Evolutionary conservation across 2,329 filamentous ascomycete species (phyloP).

Genomic region (Triangularia setosa): DNA sequence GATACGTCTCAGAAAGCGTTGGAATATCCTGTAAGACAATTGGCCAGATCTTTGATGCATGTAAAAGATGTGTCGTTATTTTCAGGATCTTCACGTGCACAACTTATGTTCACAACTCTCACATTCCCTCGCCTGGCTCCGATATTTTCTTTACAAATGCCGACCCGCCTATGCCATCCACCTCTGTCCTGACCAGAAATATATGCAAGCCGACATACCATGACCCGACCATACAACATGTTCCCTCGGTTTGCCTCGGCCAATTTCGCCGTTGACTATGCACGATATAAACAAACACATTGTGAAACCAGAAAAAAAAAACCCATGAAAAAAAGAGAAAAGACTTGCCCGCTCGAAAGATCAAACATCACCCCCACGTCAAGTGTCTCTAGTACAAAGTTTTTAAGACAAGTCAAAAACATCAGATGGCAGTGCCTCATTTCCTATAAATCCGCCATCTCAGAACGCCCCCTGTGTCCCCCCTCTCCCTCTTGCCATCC

Average conservation of each 20-base stretch:
- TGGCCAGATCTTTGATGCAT: neutral
- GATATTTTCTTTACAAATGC: neutral
- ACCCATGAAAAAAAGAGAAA: neutral
- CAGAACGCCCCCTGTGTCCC: neutral
- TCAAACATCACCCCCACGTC: conserved; percentile 4
- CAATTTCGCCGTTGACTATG: neutral
- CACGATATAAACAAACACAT: neutral
- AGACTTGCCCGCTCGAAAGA: neutral
- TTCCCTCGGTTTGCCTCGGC: neutral
- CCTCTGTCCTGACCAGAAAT: neutral
- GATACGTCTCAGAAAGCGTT: neutral
- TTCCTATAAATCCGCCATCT: neutral
- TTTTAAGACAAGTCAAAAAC: neutral
- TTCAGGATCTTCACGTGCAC: too few relatives aligned
- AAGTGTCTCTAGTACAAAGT: neutral
- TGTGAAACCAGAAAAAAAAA: neutral
- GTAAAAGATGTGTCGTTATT: too few relatives aligned
- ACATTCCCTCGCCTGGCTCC: neutral
- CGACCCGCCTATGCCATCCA: conserved; percentile 2
- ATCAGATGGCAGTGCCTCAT: neutral
- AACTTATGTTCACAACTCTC: neutral
- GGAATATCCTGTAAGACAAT: neutral
- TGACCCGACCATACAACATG: neutral
- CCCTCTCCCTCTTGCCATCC: conserved; percentile 3
- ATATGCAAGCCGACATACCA: conserved; percentile 13